Evolutionary conservation across 176 grass and related monocot species (phyloP).

Genomic region (Zoysia pacifica): DNA sequence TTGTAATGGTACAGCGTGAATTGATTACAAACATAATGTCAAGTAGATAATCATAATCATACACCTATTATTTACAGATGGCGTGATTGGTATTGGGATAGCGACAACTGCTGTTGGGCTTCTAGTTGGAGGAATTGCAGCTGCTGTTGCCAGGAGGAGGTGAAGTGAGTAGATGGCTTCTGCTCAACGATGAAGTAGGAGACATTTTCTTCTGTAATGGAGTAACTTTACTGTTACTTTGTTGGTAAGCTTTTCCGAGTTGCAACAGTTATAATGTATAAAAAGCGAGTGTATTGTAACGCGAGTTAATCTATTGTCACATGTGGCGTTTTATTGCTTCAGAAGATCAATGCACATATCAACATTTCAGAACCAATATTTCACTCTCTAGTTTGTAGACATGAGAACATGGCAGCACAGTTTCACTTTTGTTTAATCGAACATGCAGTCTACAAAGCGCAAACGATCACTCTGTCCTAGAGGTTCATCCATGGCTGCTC

Average conservation of each 20-base stretch:
- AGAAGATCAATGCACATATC: not conserved
- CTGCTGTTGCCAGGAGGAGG: conserved; percentile 66
- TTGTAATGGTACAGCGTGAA: not conserved
- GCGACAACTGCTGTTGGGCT: conserved; percentile 75
- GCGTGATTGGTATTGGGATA: conserved; percentile 88
- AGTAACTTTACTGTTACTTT: not conserved
- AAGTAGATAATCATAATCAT: not conserved
- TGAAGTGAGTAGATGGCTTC: conserved; percentile 19
- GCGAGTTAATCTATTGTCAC: not conserved
- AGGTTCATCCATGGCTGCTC: conserved; percentile 7
- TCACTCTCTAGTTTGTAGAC: not conserved
- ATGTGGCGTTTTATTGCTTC: conserved; percentile 21
- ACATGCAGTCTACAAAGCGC: not conserved
- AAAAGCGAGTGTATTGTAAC: not conserved
- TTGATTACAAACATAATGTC: not conserved
- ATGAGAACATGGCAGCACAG: not conserved
- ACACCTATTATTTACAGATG: conserved; percentile 50
- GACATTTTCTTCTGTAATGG: not conserved
- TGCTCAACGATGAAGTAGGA: not conserved
- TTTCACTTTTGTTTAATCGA: not conserved
- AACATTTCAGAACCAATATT: not conserved
- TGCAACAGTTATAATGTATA: conserved; percentile 14
- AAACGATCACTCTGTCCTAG: not conserved
- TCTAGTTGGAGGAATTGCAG: conserved; percentile 80
- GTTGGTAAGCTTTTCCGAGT: conserved; percentile 2